phyloP scores from a whole-genome alignment of 108 stramenopile species.

The Nannochloropsis gaditana region DNA sequence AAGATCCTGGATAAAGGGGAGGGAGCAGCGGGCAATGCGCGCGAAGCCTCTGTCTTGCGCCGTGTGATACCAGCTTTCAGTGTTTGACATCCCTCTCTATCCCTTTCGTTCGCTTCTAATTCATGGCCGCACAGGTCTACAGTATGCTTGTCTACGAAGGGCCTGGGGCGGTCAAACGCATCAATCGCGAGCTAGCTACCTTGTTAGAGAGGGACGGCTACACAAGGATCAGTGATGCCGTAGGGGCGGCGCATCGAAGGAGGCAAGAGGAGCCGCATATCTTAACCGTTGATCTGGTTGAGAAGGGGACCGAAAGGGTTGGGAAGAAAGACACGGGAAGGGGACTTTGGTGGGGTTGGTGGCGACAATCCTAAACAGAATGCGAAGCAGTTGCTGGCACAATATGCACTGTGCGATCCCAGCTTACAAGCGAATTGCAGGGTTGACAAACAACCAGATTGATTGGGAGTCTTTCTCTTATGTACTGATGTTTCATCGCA shows the following conservation, averaged over 20 bases:
- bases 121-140: conserved; percentile 57
- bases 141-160: conserved; percentile 79
- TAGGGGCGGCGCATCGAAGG: conserved; percentile 42
- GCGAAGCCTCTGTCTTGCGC: not conserved
- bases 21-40: not conserved
- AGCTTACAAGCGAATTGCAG: too few species aligned
- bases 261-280: not conserved
- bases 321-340: not conserved
- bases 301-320: not conserved
- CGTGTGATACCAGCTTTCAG: not conserved
- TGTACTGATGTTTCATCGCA: too few species aligned
- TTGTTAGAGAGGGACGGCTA: conserved; percentile 47
- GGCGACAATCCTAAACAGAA: not conserved
- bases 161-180: conserved; percentile 62
- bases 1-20: not conserved
- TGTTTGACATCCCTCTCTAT: not conserved
- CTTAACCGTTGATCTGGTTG: not conserved
- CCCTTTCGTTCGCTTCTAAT: not conserved
- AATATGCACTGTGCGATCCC: too few species aligned
- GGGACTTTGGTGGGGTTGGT: not conserved
- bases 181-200: conserved; percentile 49
- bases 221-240: conserved; percentile 46
- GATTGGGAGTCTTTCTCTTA: too few species aligned
- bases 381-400: not conserved
- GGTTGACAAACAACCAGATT: too few species aligned